phyloP scores from a whole-genome alignment of 495 filamentous ascomycete genomes.

The Aspergillus olivimuriae region DNA sequence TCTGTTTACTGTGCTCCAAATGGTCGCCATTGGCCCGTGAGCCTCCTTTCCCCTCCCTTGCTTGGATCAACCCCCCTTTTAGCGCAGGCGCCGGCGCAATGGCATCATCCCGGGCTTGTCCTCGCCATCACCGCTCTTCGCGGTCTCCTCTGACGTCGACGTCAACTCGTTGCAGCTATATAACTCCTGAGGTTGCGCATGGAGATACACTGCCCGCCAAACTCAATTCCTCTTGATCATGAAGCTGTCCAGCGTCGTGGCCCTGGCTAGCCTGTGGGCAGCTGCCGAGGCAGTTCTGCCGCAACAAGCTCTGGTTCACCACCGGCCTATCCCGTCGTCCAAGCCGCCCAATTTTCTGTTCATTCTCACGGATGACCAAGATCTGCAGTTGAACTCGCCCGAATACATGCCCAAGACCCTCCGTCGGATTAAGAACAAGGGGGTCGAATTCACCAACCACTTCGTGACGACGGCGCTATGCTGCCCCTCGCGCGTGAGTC shows the following conservation, averaged over 20 bases:
- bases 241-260: constrained; percentile 15
- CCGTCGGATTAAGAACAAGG: constrained; percentile 46
- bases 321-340: not conserved
- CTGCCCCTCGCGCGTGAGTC: constrained; percentile 56
- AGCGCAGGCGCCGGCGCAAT: constrained; percentile 7
- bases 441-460: constrained; percentile 51
- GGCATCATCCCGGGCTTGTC: constrained; percentile 19
- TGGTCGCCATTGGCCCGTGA: not conserved
- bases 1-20: not conserved
- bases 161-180: too few relatives aligned
- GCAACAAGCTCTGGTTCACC: not conserved
- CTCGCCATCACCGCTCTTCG: not conserved
- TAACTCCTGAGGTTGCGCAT: not conserved
- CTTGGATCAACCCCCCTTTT: not conserved
- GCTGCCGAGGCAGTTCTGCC: constrained; percentile 5
- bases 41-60: not conserved
- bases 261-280: constrained; percentile 5
- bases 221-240: constrained; percentile 9
- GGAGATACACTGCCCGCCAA: not conserved
- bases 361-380: constrained; percentile 62
- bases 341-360: constrained; percentile 54
- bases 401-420: constrained; percentile 50
- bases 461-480: constrained; percentile 59
- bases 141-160: not conserved
- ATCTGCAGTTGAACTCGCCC: constrained; percentile 53